Base-by-base conservation (phyloP, 2,329 filamentous ascomycete genomes). In the Penicillium sp. region DNA sequence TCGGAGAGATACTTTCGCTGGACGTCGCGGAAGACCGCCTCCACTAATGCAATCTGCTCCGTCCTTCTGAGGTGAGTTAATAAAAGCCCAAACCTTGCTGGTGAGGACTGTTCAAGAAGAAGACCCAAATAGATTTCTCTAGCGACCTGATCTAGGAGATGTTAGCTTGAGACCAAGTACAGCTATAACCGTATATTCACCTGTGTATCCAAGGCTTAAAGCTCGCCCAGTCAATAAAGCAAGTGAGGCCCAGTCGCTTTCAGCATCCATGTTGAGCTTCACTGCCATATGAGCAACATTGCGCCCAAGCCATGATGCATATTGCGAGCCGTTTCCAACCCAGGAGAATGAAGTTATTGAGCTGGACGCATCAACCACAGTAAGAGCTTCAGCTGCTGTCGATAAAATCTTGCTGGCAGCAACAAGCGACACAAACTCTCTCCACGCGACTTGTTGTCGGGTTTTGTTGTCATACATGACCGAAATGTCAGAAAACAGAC, bases 201-300 rank as follows among this genome's bases (percentile, higher is more conserved):
- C 85, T 45, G 78, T 74, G 68, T 93, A 89, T 2, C 88, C 89
- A 27, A 95, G 68, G 27, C 80, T 84, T 50, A 92, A 72, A 1
- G 81, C 76, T 54, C 85, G 84, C 3, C 80, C 74, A 16, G 75
- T 69, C 6, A 84, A 58, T 38, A 76, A 73, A 34, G 72, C 68
- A 25, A 71, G 53, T 37, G 64, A 67, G 41, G 69, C 56, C 65
- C 68, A 58, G 48, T 55, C 28, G 54, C 67, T 47, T 47, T 57
- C 38, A 56, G 69, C 57, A 11, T 60, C 49, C 5, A 65, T 36
- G 62, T 69, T 74, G 69, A 84, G 22, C 56, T 64, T 27, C 65
- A 63, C 65, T 29, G 63, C 66, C 59, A 78, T 67, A 14, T 63
- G 53, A 29, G 68, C 73, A 41, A 93, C 75, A 63, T 84, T 88